Evolutionary conservation across 2,329 filamentous ascomycete genomes (phyloP).

Genomic region (Cladosporium oxysporum): DNA sequence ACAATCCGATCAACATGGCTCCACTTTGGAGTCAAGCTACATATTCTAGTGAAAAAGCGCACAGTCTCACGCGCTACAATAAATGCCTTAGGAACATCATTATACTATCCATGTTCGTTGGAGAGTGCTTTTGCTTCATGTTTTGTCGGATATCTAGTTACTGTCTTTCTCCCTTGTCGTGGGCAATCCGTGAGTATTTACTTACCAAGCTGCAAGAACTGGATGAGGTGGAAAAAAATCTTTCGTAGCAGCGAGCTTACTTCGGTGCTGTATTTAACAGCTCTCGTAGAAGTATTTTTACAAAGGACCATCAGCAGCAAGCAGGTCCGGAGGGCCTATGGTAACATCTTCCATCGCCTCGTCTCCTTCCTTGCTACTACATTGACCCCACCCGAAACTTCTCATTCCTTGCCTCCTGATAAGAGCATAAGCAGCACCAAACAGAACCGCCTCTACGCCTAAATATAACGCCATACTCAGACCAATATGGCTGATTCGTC

Average conservation of each 20-base stretch:
- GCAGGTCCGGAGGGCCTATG: neutral
- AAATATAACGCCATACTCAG: slow-evolving; percentile 27
- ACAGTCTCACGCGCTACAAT: neutral
- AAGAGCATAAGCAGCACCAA: slow-evolving; percentile 25
- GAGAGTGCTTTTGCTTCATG: neutral
- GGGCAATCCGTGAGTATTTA: too few relatives aligned
- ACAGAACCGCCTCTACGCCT: slow-evolving; percentile 25
- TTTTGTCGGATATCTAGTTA: neutral
- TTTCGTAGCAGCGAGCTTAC: neutral
- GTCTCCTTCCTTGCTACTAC: neutral
- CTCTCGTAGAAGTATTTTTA: neutral
- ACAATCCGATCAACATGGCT: neutral
- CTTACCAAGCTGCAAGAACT: neutral
- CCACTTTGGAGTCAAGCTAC: neutral
- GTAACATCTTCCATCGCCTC: neutral
- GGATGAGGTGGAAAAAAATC: neutral
- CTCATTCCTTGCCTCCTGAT: slow-evolving; percentile 24
- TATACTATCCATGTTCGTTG: neutral
- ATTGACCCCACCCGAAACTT: slow-evolving; percentile 27
- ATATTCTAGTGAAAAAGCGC: neutral
- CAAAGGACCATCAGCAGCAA: neutral
- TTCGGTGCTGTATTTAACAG: neutral
- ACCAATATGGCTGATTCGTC: slow-evolving; percentile 27
- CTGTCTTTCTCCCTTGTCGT: too few relatives aligned
- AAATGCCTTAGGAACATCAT: neutral